Evolutionary conservation across 345 rosid genomes (phyloP).

Genomic region (Lumnitzera racemosa): DNA sequence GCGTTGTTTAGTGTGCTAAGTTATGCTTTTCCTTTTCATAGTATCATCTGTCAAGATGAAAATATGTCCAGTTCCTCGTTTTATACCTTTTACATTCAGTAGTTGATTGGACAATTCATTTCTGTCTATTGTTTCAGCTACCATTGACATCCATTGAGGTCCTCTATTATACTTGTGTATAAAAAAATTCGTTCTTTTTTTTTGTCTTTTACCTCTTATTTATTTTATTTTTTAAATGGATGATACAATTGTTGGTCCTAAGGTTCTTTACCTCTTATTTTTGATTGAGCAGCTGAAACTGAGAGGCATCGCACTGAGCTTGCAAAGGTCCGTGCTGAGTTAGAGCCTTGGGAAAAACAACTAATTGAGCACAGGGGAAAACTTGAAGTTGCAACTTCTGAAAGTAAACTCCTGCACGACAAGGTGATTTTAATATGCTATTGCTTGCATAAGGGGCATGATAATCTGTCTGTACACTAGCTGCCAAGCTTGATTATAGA

Average conservation of each 20-base stretch:
- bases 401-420: constrained; percentile 64
- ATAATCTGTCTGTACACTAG: background rate
- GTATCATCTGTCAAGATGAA: no score
- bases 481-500: no score
- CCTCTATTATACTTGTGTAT: no score
- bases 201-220: no score
- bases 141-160: no score
- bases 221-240: no score
- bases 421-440: constrained; percentile 45
- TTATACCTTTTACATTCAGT: background rate
- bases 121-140: background rate
- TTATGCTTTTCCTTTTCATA: no score
- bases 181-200: no score
- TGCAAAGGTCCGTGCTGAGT: constrained; percentile 63
- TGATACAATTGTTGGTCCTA: no score
- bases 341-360: constrained; percentile 94
- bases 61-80: no score
- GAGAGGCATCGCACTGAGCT: constrained; percentile 79
- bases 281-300: constrained; percentile 59
- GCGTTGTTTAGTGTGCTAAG: no score
- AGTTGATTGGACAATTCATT: background rate
- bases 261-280: constrained; percentile 14
- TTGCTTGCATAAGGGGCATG: background rate
- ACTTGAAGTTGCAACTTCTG: constrained; percentile 81
- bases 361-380: constrained; percentile 83